A percentile compares a stretch with the other conserved stretches of the same genome.
phyloP scores from a whole-genome alignment of 345 rosid species.

The Populus deltoides region DNA sequence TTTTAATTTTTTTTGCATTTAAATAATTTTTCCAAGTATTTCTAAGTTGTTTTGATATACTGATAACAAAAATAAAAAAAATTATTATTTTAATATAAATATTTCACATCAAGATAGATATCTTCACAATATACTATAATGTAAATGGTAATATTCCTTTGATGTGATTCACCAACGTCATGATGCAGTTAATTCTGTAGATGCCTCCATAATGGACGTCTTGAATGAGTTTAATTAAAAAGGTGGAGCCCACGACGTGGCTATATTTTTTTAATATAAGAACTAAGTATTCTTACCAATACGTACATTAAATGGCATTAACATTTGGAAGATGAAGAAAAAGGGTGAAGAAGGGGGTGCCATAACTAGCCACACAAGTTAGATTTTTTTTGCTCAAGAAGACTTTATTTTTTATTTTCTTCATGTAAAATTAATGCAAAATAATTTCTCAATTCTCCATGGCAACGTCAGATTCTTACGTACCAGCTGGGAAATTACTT shows the following conservation, averaged over 20 bases:
- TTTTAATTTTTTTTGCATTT: too few relatives aligned
- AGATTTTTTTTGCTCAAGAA: too few relatives aligned
- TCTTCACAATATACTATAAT: neutral
- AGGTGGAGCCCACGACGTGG: neutral
- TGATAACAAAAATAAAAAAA: too few relatives aligned
- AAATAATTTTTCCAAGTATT: too few relatives aligned
- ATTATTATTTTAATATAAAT: too few relatives aligned
- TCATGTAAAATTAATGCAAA: neutral
- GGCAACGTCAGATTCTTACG: neutral
- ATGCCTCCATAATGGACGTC: too few relatives aligned
- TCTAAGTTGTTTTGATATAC: rapidly evolving
- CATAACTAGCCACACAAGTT: neutral
- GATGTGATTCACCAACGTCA: too few relatives aligned
- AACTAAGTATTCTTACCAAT: too few relatives aligned
- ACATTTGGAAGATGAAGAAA: neutral
- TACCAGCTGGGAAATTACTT: neutral
- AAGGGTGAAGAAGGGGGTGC: neutral
- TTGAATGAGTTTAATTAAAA: neutral
- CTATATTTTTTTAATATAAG: too few relatives aligned
- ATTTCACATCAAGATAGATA: neutral
- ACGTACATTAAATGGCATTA: too few relatives aligned
- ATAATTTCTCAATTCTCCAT: neutral
- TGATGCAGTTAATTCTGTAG: neutral
- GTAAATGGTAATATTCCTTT: too few relatives aligned
- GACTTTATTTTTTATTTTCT: neutral